A percentile compares a stretch with the other conserved stretches of the same genome.
Evolutionary conservation across 2,329 filamentous ascomycete species (phyloP).

Genomic region (Cladosporium austrohemisphaericum): DNA sequence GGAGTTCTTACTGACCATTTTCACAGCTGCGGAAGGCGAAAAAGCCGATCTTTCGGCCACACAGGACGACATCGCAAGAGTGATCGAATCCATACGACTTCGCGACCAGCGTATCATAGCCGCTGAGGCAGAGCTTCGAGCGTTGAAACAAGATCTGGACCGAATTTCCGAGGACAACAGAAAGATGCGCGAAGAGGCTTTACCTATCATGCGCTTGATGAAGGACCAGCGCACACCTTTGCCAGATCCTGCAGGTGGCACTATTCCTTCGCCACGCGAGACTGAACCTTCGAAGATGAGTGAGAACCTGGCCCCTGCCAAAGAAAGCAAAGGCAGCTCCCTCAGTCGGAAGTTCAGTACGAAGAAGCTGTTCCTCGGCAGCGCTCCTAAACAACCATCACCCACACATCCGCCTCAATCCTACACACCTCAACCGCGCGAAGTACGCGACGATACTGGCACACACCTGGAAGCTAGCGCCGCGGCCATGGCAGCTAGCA

Average conservation of each 20-base stretch:
- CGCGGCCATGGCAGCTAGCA: conserved; percentile 49
- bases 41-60: conserved; percentile 82
- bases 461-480: conserved; percentile 46
- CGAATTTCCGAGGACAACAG: conserved; percentile 73
- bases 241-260: conserved; percentile 49
- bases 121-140: conserved; percentile 77
- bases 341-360: conserved; percentile 52
- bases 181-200: conserved; percentile 81
- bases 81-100: conserved; percentile 83
- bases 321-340: conserved; percentile 41
- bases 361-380: conserved; percentile 50
- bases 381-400: conserved; percentile 48
- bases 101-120: conserved; percentile 86
- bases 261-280: conserved; percentile 33
- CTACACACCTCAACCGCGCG: conserved; percentile 28
- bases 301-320: conserved; percentile 26
- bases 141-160: conserved; percentile 57
- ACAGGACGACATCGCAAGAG: conserved; percentile 84
- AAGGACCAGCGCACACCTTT: conserved; percentile 91
- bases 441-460: conserved; percentile 32
- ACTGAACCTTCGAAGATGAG: conserved; percentile 23
- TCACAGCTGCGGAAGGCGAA: conserved; percentile 79
- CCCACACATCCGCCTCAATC: conserved; percentile 42
- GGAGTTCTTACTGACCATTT: conserved; percentile 19
- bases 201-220: conserved; percentile 82